Evolutionary conservation across 2,329 filamentous ascomycete genomes (phyloP), one percentile per base, ranked within the genome.

Genomic region (Trichoderma asperellum): DNA sequence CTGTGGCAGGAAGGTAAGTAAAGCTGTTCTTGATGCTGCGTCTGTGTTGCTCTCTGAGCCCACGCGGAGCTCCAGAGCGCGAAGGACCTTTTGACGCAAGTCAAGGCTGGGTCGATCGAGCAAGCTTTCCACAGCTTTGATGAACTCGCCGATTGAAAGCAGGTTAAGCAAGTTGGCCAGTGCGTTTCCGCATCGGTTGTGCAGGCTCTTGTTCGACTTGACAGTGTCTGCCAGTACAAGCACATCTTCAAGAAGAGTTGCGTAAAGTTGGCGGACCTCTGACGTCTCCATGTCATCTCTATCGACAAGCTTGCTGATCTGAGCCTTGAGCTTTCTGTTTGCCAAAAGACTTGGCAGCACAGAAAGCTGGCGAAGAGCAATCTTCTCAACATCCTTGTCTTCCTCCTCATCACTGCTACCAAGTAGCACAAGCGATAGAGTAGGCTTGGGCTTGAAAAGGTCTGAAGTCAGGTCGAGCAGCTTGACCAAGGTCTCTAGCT

Each of bases 81-180:
- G 90, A 71, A 95, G 87, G 60, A 94, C 92, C 81, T 92, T 94
- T 73, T 91, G 89, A 1, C 92, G 91, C 62, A 95, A 84, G 60
- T 92, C 88, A 73, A 92, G 86, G 72, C 93, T 90, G 6, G 92
- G 89, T 60, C 91, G 88, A 73, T 92, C 88, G 43, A 98, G 88
- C 35, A 99, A 85, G 34, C 89, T 88, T 77, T 97, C 92, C 52
- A 96, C 91, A 11, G 94, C 92, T 77, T 93, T 92, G 78, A 98
- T 89, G 79, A 98, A 96, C 80, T 97, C 93, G 64, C 89, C 86
- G 3, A 95, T 94, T 0, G 94, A 95, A 53, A 97, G 85, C 7
- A 97, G 87, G 72, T 92, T 91, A 62, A 99, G 85, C n/a, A 97
- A 83, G 71, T 91, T 91, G 21, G 92, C 89, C 59, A 98, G 85